Conservation (phyloP, 495 filamentous ascomycete genomes). For the Penicillium bovifimosum region DNA sequence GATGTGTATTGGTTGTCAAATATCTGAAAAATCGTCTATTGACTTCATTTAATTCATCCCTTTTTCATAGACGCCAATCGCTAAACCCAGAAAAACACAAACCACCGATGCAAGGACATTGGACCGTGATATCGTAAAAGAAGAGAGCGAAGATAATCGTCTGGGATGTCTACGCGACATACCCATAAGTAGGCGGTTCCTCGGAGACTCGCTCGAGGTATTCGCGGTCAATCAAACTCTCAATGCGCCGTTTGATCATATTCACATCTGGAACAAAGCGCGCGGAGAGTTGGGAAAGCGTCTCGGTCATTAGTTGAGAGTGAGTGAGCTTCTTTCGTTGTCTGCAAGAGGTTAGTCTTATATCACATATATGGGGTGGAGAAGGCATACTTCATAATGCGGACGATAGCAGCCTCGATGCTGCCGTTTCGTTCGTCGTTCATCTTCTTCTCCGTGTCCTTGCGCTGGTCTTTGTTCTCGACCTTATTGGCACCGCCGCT, state of each 20-base stretch:
- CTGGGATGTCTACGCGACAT: conserved; percentile 52
- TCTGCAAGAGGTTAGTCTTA: conserved; percentile 43
- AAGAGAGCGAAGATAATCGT: neutral
- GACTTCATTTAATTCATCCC: conserved; percentile 2
- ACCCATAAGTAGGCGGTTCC: conserved; percentile 66
- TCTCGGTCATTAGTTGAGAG: conserved; percentile 75
- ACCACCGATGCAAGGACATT: conserved; percentile 1
- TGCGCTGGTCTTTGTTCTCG: conserved; percentile 76
- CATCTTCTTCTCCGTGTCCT: conserved; percentile 83
- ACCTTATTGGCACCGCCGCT: conserved; percentile 66
- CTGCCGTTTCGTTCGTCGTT: conserved; percentile 68
- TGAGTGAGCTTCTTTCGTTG: conserved; percentile 84
- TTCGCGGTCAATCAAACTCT: conserved; percentile 85
- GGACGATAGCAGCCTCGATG: conserved; percentile 85
- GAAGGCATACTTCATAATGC: conserved; percentile 83
- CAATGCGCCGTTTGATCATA: conserved; percentile 92
- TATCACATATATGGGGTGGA: neutral
- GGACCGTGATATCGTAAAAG: conserved; percentile 6
- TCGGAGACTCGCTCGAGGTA: conserved; percentile 86
- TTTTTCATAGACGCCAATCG: conserved; percentile 20
- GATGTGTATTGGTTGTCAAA: no score
- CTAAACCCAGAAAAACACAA: conserved; percentile 21
- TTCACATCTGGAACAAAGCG: conserved; percentile 86
- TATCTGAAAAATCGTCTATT: no score
- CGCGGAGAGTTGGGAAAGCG: conserved; percentile 67